Evolutionary conservation across 1,284 basidiomycete genomes (phyloP), one percentile per base, ranked within the genome.

Genomic region (Thelephora terrestris): DNA sequence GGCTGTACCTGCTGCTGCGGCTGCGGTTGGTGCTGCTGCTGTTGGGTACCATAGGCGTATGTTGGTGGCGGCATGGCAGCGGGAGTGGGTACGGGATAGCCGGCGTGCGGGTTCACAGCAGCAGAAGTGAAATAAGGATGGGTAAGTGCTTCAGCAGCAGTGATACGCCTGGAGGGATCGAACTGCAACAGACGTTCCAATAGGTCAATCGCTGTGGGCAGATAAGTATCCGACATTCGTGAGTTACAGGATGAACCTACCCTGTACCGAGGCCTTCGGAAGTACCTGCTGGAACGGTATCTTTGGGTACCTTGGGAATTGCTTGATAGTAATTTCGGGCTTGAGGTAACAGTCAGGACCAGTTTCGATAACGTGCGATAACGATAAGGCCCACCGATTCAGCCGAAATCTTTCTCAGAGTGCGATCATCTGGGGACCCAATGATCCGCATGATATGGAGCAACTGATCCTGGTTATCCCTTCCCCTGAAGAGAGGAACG

Each of bases 391-490:
- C 52, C 57, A 94, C 94, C 46, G 92, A 92, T 67, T 99, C 94
- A 48, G 85, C 83, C 43, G 82, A 79, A 62, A 99, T 93, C 64
- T 95, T 91, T 57, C 87, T 79, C 51, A 99, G 75, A 18, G 89
- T 87, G 17, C 82, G 76, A 44, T 98, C 93, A 52, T 90, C 86
- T 1, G 96, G 96, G 0, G 96, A 99, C 14, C 96, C 96, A 52
- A 99, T 81, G 51, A 99, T 91, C 58, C 94, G 81, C 81, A 99
- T 91, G 62, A 99, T 99, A 62, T 97, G 94, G 47, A 95, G 77
- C 12, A 99, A 74, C 64, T 99, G 96, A 66, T 99, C 96, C 58
- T 94, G 89, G 63, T 99, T 99, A 66, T 99, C 96, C 53, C 95
- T 76, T 18, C 96, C 96, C 55, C 96, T 80, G 78, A 99, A 99